Base-by-base conservation (phyloP, 139 green algal genomes). In the Chlorella vulgaris region DNA sequence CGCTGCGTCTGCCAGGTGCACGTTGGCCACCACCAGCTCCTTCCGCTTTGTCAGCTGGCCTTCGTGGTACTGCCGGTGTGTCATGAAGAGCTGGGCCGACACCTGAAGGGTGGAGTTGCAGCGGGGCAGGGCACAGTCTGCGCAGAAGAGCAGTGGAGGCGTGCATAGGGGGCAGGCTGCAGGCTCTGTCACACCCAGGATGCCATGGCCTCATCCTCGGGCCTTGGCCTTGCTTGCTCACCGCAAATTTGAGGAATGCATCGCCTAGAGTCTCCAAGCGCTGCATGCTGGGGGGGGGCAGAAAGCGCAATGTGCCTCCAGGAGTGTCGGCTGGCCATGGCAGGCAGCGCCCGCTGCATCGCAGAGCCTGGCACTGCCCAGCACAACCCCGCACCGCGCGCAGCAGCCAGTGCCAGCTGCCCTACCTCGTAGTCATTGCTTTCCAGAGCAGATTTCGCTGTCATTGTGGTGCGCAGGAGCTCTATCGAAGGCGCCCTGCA, bases 1-100 rank as follows among this genome's bases (percentile, higher is more conserved):
- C 22, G 74, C 73, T 15, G 73, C 73, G 26, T 79, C 73, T 19
- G 73, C 74, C 74, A 80, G 74, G 58, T 58, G 39, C 28, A 70
- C 53, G 75, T 91, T 90, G 62, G 81, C 79, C 70, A 91, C 82
- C 31, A 90, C 68, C 38, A 53, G 38, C 29, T 86, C 81, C 84
- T 90, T 90, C 29, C 83, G 60, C 51, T 67, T 65, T 29, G 86
- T 84, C 80, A 90, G 80, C 80, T 89, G 86, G n/a, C 86, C 86
- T 82, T 85, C 83, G 76, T 87, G 81, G 53, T 69, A 87, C 36
- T 74, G 29, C 18, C 63, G 83, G 68, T 82, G 69, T 4, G 35
- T 24, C 26, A 61, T 42, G 39, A 84, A 81, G 28, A 85, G 69
- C 82, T 86, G 76, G 61, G 65, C 55, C 7, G 81, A 78, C 19